phyloP scores from a whole-genome alignment of 805 yeast species.

The Ogataea ganodermae region DNA sequence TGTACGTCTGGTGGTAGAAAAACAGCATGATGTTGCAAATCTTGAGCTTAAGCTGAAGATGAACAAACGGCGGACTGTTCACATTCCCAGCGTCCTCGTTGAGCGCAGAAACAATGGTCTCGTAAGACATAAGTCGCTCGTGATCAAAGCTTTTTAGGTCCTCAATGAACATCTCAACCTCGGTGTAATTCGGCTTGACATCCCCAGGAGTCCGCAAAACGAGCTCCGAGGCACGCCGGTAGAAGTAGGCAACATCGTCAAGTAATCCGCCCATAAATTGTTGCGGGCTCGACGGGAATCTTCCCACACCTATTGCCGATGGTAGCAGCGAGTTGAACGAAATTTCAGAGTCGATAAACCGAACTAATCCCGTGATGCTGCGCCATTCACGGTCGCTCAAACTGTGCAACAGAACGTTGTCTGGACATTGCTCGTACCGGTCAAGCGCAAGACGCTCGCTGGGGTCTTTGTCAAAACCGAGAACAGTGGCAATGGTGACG shows the following conservation, averaged over 20 bases:
- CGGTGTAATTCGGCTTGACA: conserved; percentile 7
- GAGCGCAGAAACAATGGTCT: conserved; percentile 9
- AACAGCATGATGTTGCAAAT: conserved; percentile 23
- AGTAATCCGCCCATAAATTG: not conserved
- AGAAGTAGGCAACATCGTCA: conserved; percentile 2
- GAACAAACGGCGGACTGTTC: not conserved
- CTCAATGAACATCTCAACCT: conserved; percentile 24
- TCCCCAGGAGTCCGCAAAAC: not conserved
- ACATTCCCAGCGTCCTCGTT: conserved; percentile 2
- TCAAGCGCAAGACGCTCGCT: too few species aligned
- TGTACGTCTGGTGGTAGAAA: conserved; percentile 23
- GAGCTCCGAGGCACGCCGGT: conserved; percentile 12
- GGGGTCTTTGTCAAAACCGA: conserved; percentile 25
- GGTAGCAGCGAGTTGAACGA: conserved; percentile 29
- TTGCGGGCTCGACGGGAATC: not conserved
- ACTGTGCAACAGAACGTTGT: not conserved
- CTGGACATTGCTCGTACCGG: too few species aligned
- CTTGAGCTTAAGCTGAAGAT: conserved; percentile 19
- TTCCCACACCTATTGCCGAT: conserved; percentile 8
- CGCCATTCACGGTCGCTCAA: conserved; percentile 23
- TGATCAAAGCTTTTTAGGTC: conserved; percentile 21
- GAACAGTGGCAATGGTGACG: conserved; percentile 24
- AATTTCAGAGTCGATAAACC: conserved; percentile 26
- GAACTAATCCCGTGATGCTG: conserved; percentile 20
- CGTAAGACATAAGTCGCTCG: conserved; percentile 10